Conservation (phyloP, 805 yeast species). For the Metschnikowia orientalis region DNA sequence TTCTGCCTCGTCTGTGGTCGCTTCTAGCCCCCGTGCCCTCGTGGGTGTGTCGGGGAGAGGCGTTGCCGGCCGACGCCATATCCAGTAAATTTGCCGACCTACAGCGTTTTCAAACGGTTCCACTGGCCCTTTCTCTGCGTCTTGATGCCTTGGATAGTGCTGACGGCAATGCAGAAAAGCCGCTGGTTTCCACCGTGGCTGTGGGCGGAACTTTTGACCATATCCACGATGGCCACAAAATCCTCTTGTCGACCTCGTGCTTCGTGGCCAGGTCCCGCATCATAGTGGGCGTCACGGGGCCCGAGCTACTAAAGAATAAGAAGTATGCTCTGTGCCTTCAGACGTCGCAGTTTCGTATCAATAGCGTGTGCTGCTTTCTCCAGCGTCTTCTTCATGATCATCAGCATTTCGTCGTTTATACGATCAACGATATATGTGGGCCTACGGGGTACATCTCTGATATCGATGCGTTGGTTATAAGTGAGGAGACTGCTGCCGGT, state of each 20-base stretch:
- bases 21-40: background rate
- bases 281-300: conserved; percentile 83
- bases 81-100: conserved; percentile 1
- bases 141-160: too few species aligned
- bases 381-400: conserved; percentile 39
- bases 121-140: background rate
- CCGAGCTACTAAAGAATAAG: conserved; percentile 67
- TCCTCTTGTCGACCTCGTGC: conserved; percentile 67
- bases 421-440: conserved; percentile 85
- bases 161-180: background rate
- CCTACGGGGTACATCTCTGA: conserved; percentile 77
- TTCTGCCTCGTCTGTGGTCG: conserved; percentile 2
- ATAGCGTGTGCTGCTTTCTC: conserved; percentile 48
- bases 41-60: background rate
- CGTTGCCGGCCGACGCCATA: conserved; percentile 2
- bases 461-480: conserved; percentile 76
- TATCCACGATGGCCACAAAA: conserved; percentile 91
- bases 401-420: conserved; percentile 47
- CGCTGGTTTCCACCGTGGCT: conserved; percentile 34
- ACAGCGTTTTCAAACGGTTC: background rate
- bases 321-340: conserved; percentile 66
- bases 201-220: conserved; percentile 98
- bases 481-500: conserved; percentile 75
- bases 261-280: conserved; percentile 52
- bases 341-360: conserved; percentile 48